Percentiles rank a stretch among this genome's conserved stretches.
Evolutionary conservation across 306 rosid species (phyloP).

Genomic region (Rosa rugosa): DNA sequence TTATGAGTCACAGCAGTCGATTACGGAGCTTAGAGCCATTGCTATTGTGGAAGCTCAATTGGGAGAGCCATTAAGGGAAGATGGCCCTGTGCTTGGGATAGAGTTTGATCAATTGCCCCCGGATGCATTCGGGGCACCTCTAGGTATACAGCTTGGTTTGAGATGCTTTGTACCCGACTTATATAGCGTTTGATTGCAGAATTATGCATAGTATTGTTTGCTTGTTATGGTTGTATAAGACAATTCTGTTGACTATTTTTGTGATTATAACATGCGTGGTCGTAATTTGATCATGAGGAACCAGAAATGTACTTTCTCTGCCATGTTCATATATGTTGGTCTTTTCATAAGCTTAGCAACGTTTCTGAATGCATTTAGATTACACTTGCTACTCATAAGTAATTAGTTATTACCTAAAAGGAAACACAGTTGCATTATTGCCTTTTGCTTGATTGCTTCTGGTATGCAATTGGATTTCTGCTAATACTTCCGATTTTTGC

Average conservation of each 20-base stretch:
- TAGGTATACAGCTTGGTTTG: slow-evolving; percentile 46
- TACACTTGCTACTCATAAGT: background rate
- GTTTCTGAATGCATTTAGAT: slow-evolving; percentile 9
- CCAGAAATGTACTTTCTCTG: background rate
- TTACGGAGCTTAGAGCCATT: slow-evolving; percentile 82
- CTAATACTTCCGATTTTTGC: slow-evolving; percentile 31
- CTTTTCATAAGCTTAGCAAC: background rate
- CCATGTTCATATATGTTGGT: background rate
- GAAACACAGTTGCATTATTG: background rate
- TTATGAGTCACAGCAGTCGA: slow-evolving; percentile 66
- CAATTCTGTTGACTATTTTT: background rate
- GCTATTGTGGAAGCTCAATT: slow-evolving; percentile 92
- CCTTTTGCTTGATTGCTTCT: slow-evolving; percentile 1
- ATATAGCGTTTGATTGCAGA: slow-evolving; percentile 6
- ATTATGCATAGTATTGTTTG: background rate
- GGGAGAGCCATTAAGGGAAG: slow-evolving; percentile 90
- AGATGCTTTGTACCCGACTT: background rate
- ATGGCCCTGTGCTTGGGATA: slow-evolving; percentile 84
- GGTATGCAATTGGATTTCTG: slow-evolving; percentile 21
- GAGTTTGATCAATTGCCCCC: slow-evolving; percentile 97
- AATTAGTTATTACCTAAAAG: background rate
- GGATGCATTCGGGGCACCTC: slow-evolving; percentile 92
- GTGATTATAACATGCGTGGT: background rate
- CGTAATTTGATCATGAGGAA: background rate
- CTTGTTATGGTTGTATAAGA: background rate